Evolutionary conservation across 495 filamentous ascomycete species (phyloP).

Genomic region (Neurospora sp.): DNA sequence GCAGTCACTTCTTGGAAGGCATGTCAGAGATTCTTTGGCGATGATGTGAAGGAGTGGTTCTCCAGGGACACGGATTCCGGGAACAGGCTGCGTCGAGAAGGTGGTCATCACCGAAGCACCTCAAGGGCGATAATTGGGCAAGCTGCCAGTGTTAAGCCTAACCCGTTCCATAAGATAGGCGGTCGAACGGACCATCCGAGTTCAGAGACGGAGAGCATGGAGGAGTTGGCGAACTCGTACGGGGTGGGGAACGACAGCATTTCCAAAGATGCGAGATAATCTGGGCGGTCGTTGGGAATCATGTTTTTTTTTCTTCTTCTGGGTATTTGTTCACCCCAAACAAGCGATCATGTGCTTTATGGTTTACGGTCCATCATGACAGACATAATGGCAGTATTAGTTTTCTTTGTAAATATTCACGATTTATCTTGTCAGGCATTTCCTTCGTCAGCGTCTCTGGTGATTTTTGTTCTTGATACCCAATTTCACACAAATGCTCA

Average conservation of each 20-base stretch:
- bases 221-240: neutral
- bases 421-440: neutral
- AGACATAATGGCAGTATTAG: neutral
- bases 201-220: neutral
- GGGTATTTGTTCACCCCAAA: neutral
- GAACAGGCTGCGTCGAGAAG: neutral
- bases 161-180: neutral
- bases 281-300: neutral
- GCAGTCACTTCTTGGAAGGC: constrained; percentile 50
- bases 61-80: neutral
- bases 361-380: neutral
- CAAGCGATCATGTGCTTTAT: neutral
- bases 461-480: neutral
- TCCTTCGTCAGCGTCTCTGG: neutral
- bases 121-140: neutral
- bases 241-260: neutral
- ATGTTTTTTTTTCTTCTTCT: neutral
- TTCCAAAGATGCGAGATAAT: neutral
- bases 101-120: neutral
- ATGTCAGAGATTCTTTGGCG: constrained; percentile 17
- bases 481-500: neutral
- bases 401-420: neutral
- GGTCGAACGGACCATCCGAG: neutral
- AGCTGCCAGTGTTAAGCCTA: neutral
- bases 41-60: neutral